These are phyloP conservation scores for Calamus simplicifolius DNA, from an alignment of 176 grass and related monocot species.

Conservation along the genomic window DNA sequence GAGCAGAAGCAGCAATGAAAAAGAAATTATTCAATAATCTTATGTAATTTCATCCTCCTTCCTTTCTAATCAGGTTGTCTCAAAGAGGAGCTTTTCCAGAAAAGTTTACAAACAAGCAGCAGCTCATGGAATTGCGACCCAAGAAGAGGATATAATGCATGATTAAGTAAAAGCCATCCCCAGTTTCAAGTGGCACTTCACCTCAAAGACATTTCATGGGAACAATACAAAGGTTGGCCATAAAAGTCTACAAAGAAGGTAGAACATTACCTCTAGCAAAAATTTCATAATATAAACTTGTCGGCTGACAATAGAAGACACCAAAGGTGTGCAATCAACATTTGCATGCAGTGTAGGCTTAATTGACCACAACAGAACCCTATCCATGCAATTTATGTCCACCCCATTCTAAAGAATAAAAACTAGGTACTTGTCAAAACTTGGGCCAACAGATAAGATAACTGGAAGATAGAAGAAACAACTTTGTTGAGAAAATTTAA, in stretches of 20 bases:
- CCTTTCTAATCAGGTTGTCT: not conserved
- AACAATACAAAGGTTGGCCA: too few relatives aligned
- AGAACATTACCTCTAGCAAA: slow-evolving; percentile 45
- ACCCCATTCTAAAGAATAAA: slow-evolving; percentile 32
- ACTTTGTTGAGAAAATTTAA: not conserved
- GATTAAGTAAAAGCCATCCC: too few relatives aligned
- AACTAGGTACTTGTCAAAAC: not conserved
- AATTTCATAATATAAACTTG: slow-evolving; percentile 48
- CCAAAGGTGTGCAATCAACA: slow-evolving; percentile 46
- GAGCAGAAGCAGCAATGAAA: too few relatives aligned
- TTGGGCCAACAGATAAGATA: not conserved
- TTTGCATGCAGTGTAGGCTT: slow-evolving; percentile 53
- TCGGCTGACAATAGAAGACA: slow-evolving; percentile 49
- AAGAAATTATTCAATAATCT: too few relatives aligned
- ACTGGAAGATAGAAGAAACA: not conserved
- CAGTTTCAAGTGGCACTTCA: too few relatives aligned
- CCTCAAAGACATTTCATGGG: too few relatives aligned
- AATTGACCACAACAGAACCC: slow-evolving; percentile 44
- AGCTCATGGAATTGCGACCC: not conserved
- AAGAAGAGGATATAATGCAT: too few relatives aligned
- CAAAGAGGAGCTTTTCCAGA: not conserved
- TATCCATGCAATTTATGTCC: slow-evolving; percentile 42
- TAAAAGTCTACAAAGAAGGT: not conserved
- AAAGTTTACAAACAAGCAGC: not conserved
- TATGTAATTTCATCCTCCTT: too few relatives aligned